Base-by-base conservation (phyloP, 257 asterid species). In the Solanum tarijense region DNA sequence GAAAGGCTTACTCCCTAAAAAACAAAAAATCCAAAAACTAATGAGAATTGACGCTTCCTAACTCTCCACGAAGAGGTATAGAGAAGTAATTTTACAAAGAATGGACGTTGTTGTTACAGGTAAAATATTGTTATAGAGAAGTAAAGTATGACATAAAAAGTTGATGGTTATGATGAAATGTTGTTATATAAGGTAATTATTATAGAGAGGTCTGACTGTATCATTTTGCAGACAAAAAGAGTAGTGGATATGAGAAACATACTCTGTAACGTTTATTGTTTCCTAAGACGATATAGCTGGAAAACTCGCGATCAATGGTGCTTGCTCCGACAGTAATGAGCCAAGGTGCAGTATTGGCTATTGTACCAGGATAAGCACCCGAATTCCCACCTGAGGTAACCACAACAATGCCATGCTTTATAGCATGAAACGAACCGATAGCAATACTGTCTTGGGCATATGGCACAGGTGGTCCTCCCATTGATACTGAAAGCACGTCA, bases 301-400 rank as follows among this genome's bases (percentile, higher is more conserved):
- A 92, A 73, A 96, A 96, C 62, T 90, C 93, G 3, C 98, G 92
- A 88, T 96, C 98, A 83, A 94, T 89, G 60, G 98, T 94, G 90
- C 98, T 95, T 11, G 99, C 99, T 16, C 94, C 98, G 1, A 96
- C 99, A 0, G 99, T 96, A 46, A 96, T 89, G 90, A 90, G 93
- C 99, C 99, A 96, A 4, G 98, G 99, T 5, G 98, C 98, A 34
- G 92, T 71, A n/a, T 96, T 96, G 11, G 96, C 82, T 66, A 94
- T 98, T 0, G 98, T 93, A 25, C 91, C 95, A 58, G 87, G 86
- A 21, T 1, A 88, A 9, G 99, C 97, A 16, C 99, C 99, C 4
- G 98, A 95, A 86, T 96, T 96, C 1, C 99, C 99, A 41, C 98
- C 99, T 2, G 99, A 96, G 93, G 98, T 94, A 66, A 95, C 90